Percentiles rank a stretch among this genome's conserved stretches.
Evolutionary conservation across 768 basidiomycete genomes (phyloP).

Genomic region (Tylopilus sp.): DNA sequence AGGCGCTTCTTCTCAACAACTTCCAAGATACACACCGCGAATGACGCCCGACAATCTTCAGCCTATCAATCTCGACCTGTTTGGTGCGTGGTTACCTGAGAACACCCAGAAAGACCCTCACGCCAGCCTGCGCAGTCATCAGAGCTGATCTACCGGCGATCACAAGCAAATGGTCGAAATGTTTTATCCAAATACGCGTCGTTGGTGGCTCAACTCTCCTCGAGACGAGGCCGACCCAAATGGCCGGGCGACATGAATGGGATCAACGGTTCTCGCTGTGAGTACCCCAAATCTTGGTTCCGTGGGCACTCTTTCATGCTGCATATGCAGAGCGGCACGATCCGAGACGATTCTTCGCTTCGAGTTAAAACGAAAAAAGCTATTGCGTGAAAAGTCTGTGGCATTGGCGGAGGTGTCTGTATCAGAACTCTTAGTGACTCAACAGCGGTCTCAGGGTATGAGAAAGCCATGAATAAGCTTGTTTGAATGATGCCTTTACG

Average conservation of each 20-base stretch:
- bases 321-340: conserved; percentile 14
- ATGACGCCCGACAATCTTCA: conserved; percentile 5
- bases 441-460: conserved; percentile 10
- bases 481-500: neutral
- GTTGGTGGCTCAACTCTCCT: conserved; percentile 12
- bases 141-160: conserved; percentile 21
- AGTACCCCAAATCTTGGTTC: neutral
- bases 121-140: conserved; percentile 13
- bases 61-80: conserved; percentile 26
- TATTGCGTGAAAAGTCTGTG: conserved; percentile 12
- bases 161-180: conserved; percentile 22
- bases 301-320: neutral
- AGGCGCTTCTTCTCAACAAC: neutral
- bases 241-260: conserved; percentile 19
- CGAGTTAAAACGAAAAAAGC: conserved; percentile 22
- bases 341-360: conserved; percentile 21
- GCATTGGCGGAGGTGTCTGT: conserved; percentile 14
- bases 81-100: conserved; percentile 3
- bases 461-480: neutral
- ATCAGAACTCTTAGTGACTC: conserved; percentile 17
- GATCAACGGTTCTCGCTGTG: conserved; percentile 22
- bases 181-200: conserved; percentile 20
- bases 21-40: neutral
- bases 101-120: neutral
- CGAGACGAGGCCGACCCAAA: conserved; percentile 17